Conservation (phyloP, 345 rosid species). For the Turritis glabra region DNA sequence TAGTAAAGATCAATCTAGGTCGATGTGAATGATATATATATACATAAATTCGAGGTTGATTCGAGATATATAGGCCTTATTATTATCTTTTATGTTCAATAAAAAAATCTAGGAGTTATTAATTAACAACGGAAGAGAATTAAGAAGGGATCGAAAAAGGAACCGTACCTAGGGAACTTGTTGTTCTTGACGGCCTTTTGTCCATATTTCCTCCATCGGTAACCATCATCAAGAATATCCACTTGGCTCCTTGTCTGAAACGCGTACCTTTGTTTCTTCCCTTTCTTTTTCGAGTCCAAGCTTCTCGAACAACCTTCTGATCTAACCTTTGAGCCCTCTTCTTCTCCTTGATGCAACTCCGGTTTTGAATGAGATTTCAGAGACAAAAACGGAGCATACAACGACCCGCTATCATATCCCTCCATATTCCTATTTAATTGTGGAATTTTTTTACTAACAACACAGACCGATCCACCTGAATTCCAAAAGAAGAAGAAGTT, state of each 20-base stretch:
- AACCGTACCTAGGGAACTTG: constrained; percentile 58
- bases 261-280: constrained; percentile 69
- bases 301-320: constrained; percentile 32
- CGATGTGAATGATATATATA: neutral
- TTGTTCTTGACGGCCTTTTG: constrained; percentile 86
- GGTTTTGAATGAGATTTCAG: constrained; percentile 22
- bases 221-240: constrained; percentile 92
- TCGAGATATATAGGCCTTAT: neutral
- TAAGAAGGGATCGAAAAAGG: neutral
- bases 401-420: constrained; percentile 23
- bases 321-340: constrained; percentile 15
- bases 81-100: neutral
- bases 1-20: neutral
- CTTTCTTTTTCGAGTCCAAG: constrained; percentile 44
- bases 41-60: too few relatives aligned
- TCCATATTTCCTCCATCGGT: constrained; percentile 92
- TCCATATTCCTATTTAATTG: constrained; percentile 20
- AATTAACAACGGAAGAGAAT: neutral
- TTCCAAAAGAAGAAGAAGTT: neutral
- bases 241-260: constrained; percentile 90
- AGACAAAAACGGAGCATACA: constrained; percentile 29
- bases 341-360: constrained; percentile 16
- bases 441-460: neutral
- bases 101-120: neutral
- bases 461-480: constrained; percentile 8